Evolutionary conservation across 257 asterid species (phyloP), one percentile per base, ranked within the genome.

Genomic region (Capsicum chinense): DNA sequence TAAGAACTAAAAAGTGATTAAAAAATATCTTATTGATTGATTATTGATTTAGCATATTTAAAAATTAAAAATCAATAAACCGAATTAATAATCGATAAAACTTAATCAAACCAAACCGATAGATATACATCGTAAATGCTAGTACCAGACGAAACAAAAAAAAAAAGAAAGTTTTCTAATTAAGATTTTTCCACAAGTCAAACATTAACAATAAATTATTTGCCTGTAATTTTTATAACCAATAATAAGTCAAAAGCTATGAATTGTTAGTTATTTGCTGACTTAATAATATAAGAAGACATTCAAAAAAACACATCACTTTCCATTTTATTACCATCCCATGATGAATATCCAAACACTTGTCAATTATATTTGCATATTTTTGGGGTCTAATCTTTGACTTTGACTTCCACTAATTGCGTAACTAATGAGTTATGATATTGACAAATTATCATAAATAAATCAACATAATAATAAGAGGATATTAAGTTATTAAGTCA

Each of bases 321-420:
- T 15, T 0, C 33, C 48, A 19, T 78, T 54, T 69, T 69, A 16
- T 39, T 39, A 8, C 2, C 54, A 54, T 13, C 64, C 81, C 47
- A 69, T 42, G 1, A 56, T 60, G 37, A 73, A 48, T 48, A 48
- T 21, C 47, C 47, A 21, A 48, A 73, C 39, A 9, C 39, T 52
- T 52, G 81, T 52, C 63, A 76, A 76, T 76, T 76, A 76, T 76
- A 76, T 76, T 76, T 52, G 81, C 81, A 26, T 76, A 6, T 67
- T 76, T 52, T 21, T 2, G 15, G 47, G 26, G 81, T 76, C 63
- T 7, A 52, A 52, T 54, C 10, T 52, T 76, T 76, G 81, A 76
- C 81, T 74, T 76, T 76, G 81, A 76, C 63, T 76, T 52, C 63
- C 44, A 52, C 63, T 52, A 76, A 76, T 76, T 76, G 63, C 63